Percentiles rank a stretch among this genome's conserved stretches.
These are phyloP conservation scores for Ramularia collo-cygni DNA, from an alignment of 2,329 filamentous ascomycete species.

Conservation along the genomic window DNA sequence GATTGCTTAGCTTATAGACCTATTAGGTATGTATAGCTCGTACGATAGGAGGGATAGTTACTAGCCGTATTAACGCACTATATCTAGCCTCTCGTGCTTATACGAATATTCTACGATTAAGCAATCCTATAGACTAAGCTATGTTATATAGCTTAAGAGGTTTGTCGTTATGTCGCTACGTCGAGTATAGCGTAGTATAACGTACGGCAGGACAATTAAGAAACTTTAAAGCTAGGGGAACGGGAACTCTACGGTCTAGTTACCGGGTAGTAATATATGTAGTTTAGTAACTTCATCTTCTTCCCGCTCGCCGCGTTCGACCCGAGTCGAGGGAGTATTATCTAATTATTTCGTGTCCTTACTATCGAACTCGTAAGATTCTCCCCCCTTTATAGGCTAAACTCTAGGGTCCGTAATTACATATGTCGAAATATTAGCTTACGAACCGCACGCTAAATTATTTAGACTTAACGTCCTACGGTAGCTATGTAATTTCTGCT, in stretches of 20 bases:
- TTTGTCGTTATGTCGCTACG: too few relatives aligned
- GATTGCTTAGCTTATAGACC: slow-evolving; percentile 13
- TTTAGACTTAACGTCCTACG: slow-evolving; percentile 15
- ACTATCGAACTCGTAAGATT: too few relatives aligned
- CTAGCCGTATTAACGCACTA: slow-evolving; percentile 2
- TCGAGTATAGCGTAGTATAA: too few relatives aligned
- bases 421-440: slow-evolving; percentile 11
- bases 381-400: too few relatives aligned
- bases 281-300: too few relatives aligned
- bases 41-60: too few relatives aligned
- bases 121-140: slow-evolving; percentile 16
- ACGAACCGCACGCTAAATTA: slow-evolving; percentile 14
- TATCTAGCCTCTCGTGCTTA: slow-evolving; percentile 13
- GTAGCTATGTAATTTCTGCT: slow-evolving; percentile 14
- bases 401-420: background rate
- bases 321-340: too few relatives aligned
- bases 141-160: slow-evolving; percentile 16
- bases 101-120: slow-evolving; percentile 17
- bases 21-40: slow-evolving; percentile 9
- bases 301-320: too few relatives aligned
- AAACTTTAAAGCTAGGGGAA: slow-evolving; percentile 9
- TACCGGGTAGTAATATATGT: too few relatives aligned
- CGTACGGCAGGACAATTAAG: slow-evolving; percentile 12
- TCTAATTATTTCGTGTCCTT: too few relatives aligned
- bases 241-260: too few relatives aligned